Percentiles rank a stretch among this genome's conserved stretches.
phyloP scores from a whole-genome alignment of 2,329 filamentous ascomycete species.

The Thielaviopsis ethacetica region DNA sequence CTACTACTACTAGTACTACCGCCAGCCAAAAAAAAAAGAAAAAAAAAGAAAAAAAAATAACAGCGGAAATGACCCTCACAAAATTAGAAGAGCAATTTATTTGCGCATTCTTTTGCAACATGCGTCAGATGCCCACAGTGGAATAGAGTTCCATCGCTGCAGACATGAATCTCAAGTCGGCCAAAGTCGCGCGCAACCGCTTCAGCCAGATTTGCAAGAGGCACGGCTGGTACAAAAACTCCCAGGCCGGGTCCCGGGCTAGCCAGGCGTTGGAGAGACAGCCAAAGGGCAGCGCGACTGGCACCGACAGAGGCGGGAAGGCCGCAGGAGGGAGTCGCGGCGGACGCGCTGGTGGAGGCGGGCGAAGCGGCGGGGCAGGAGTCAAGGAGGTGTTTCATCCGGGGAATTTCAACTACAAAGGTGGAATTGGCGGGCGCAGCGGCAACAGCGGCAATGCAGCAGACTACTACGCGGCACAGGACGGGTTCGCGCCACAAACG shows the following conservation, averaged over 20 bases:
- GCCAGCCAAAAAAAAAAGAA: neutral
- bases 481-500: neutral
- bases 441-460: neutral
- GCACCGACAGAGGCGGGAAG: neutral
- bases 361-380: neutral
- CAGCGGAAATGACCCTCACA: too few species aligned
- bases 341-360: neutral
- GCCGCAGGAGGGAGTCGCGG: neutral
- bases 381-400: neutral
- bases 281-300: neutral
- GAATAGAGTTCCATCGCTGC: constrained; percentile 25
- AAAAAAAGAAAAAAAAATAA: too few species aligned
- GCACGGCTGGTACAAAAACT: constrained; percentile 23
- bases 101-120: constrained; percentile 23
- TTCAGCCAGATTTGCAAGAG: constrained; percentile 25
- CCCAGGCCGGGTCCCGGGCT: constrained; percentile 13
- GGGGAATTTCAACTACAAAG: neutral
- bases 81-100: too few species aligned
- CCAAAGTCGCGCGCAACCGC: constrained; percentile 25
- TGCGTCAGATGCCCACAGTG: constrained; percentile 24
- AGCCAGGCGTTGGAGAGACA: neutral
- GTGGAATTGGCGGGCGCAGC: neutral
- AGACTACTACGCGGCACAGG: neutral
- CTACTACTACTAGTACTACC: neutral
- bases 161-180: constrained; percentile 23